Evolutionary conservation across 768 basidiomycete species (phyloP), one percentile per base, ranked within the genome.

Genomic region (Dictyophora rubrovolvata): DNA sequence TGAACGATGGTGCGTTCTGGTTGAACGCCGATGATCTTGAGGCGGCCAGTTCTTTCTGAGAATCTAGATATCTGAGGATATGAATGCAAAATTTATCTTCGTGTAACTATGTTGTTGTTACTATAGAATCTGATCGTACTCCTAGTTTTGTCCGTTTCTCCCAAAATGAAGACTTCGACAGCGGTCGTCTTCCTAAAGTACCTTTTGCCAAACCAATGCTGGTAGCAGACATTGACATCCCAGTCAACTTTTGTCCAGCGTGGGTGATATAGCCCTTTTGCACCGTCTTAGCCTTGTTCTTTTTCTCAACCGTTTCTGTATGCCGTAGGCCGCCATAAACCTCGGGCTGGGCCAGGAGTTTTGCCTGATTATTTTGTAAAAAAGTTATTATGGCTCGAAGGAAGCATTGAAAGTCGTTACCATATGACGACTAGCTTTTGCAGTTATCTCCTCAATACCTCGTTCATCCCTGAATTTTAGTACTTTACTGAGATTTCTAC

Each of bases 401-500:
- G 21, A 55, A 16, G 55, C 9, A 34, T 34, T 21, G 36, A 37
- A 23, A 76, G 86, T 65, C 8, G 21, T 23, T 66, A 90, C 89
- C 62, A 85, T 79, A 69, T 91, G 83, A 48, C 78, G 75, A 28
- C 75, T 73, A 5, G 83, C 85, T 66, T 84, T 86, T 61, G 72
- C 67, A 56, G 75, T 75, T 22, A 92, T 67, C 21, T 79, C 73
- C 10, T 65, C 59, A 9, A 78, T 64, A 22, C 82, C 82, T 59
- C 73, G 72, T 28, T 66, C 63, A 17, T 74, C 71, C 55, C 85
- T 75, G 68, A 78, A 92, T 55, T 74, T 81, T 20, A 92, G 71
- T 4, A 85, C 76, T 69, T 90, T 90, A 64, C 85, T 81, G 42
- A 92, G 70, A 69, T 89, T 90, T 78, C 82, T 83, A 59, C 85